Evolutionary conservation across 495 filamentous ascomycete genomes (phyloP), one percentile per base, ranked within the genome.

Genomic region (Astrocystis sublimbata): DNA sequence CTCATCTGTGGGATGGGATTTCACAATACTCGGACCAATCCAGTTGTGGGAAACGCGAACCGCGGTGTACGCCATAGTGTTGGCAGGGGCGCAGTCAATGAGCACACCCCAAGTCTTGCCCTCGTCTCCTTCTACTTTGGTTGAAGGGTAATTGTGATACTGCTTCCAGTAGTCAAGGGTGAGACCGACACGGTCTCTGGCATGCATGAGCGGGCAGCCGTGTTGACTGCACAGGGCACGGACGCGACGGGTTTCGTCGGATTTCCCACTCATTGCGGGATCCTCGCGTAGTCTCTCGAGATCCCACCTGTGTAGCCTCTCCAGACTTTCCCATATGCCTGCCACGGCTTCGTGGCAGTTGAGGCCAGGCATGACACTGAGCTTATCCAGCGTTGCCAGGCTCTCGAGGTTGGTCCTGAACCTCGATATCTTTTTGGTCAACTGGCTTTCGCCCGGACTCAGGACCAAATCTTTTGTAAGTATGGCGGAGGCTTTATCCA

Each of bases 271-370:
- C 59, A 81, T 75, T 1, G 74, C 61, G 0, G 75, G 73, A n/a
- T 83, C 81, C 52, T 80, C 72, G 46, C 85, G 81, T 7, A 87
- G 65, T 56, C 82, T 85, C 68, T 85, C 83, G 49, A 87, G 72
- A 68, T 93, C 90, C 72, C 86, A 84, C 64, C 87, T 72, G 75
- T 89, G 85, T 64, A 94, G 66, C 59, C 74, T 83, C 21, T 76
- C 71, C 30, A 93, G 72, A 62, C 87, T 89, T 50, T 79, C 80
- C 70, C 87, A 88, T 5, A 98, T 79, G 6, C 92, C 92, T 31
- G 89, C 89, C 15, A 97, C 81, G 6, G 92, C 94, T 73, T 94
- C 91, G 70, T 92, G 92, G 73, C 94, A 92, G 65, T 93, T 94
- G 9, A 97, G 79, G 21, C 85, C 85, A 33, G 87, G 88, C 6